A percentile compares a stretch with the other conserved stretches of the same genome.
Conservation (phyloP, 2,329 filamentous ascomycete genomes). For the Neoascochyta sp. region DNA sequence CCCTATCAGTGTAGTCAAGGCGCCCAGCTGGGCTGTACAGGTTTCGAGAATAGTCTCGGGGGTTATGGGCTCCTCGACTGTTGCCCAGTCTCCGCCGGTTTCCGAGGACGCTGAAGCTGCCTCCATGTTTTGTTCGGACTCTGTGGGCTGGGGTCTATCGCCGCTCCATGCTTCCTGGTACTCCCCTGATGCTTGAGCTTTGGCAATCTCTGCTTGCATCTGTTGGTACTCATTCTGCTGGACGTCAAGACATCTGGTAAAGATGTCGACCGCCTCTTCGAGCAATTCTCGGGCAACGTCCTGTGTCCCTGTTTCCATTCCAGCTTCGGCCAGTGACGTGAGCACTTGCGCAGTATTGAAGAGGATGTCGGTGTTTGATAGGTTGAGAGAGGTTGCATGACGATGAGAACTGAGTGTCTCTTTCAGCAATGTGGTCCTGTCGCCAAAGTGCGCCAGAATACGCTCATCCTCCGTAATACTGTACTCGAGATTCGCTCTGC, state of each 20-base stretch:
- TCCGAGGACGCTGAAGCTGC: slow-evolving; percentile 23
- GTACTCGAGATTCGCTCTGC: slow-evolving; percentile 64
- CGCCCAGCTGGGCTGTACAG: slow-evolving; percentile 57
- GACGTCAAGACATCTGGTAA: slow-evolving; percentile 49
- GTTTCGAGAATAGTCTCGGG: slow-evolving; percentile 65
- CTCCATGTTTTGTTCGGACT: slow-evolving; percentile 18
- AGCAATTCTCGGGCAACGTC: slow-evolving; percentile 48
- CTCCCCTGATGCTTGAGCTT: slow-evolving; percentile 22
- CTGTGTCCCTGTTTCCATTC: slow-evolving; percentile 51
- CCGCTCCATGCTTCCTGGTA: slow-evolving; percentile 20
- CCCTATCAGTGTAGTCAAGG: slow-evolving; percentile 47
- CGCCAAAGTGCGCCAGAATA: slow-evolving; percentile 57
- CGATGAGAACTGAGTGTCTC: slow-evolving; percentile 62
- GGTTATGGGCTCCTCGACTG: slow-evolving; percentile 64
- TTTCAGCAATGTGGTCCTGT: slow-evolving; percentile 54
- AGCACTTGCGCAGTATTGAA: slow-evolving; percentile 72
- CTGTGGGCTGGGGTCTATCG: slow-evolving; percentile 6
- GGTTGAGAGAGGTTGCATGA: slow-evolving; percentile 56
- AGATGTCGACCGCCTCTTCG: slow-evolving; percentile 59
- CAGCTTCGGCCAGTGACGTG: slow-evolving; percentile 60
- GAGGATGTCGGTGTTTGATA: slow-evolving; percentile 62
- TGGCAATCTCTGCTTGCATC: slow-evolving; percentile 32
- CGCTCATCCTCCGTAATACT: slow-evolving; percentile 65
- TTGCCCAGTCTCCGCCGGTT: slow-evolving; percentile 59
- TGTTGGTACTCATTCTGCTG: slow-evolving; percentile 48